Percentiles rank a stretch among this genome's conserved stretches.
phyloP scores from a whole-genome alignment of 768 basidiomycete genomes.

The Hygrophoropsis aurantiaca region DNA sequence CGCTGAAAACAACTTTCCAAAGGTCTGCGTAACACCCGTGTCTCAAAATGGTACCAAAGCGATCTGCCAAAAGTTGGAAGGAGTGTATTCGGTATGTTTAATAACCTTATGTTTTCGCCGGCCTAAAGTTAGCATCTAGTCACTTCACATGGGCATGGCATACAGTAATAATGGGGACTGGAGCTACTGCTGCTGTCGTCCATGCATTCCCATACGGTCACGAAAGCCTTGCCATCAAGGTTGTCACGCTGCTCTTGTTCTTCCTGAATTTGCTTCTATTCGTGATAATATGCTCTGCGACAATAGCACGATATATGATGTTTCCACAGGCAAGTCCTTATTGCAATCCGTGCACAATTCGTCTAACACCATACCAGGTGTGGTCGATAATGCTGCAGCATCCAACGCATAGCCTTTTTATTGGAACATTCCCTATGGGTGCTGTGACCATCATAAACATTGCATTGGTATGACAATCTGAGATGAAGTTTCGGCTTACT shows the following conservation, averaged over 20 bases:
- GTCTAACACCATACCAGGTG: conserved; percentile 6
- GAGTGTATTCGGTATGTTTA: conserved; percentile 35
- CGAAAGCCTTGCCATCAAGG: conserved; percentile 29
- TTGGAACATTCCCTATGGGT: conserved; percentile 47
- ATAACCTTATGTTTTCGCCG: neutral
- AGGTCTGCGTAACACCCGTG: no score
- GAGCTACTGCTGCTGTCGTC: conserved; percentile 38
- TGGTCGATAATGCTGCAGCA: conserved; percentile 49
- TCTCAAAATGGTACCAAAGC: no score
- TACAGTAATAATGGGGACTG: conserved; percentile 49
- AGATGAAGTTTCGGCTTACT: neutral
- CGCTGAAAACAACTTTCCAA: no score
- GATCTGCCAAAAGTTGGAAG: conserved; percentile 31
- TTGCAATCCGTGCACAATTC: neutral
- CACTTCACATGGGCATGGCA: conserved; percentile 51
- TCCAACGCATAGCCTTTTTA: conserved; percentile 45
- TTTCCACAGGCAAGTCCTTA: conserved; percentile 33
- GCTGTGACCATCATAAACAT: conserved; percentile 43
- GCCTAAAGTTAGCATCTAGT: conserved; percentile 17
- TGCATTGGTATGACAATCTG: conserved; percentile 29
- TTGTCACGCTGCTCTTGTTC: conserved; percentile 38
- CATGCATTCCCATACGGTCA: conserved; percentile 44
- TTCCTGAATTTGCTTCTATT: conserved; percentile 42
- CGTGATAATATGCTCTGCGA: conserved; percentile 29
- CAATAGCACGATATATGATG: conserved; percentile 38